A percentile compares a stretch with the other conserved stretches of the same genome.
Conservation (phyloP, 1,284 basidiomycete genomes). For the Cutaneotrichosporon sp. region DNA sequence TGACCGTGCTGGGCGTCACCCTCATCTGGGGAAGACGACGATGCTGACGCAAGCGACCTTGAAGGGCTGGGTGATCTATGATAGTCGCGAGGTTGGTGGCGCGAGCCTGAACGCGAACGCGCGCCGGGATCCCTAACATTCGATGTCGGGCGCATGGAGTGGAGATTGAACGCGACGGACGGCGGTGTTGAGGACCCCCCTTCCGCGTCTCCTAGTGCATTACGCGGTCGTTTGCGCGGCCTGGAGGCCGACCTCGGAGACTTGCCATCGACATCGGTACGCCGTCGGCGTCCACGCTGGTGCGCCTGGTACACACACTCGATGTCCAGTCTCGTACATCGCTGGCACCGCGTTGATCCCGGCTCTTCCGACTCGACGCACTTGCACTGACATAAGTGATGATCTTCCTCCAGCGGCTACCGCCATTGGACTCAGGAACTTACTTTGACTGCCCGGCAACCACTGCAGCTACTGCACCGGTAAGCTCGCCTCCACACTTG, state of each 20-base stretch:
- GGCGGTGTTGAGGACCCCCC: neutral
- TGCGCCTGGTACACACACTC: constrained; percentile 19
- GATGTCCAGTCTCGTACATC: constrained; percentile 18
- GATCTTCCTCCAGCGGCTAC: too few species aligned
- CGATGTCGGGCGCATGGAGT: neutral
- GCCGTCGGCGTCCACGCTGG: constrained; percentile 17
- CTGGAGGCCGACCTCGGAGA: too few species aligned
- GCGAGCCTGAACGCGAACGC: neutral
- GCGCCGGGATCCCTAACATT: neutral
- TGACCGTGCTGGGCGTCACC: neutral
- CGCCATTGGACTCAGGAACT: too few species aligned
- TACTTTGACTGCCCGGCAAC: constrained; percentile 17
- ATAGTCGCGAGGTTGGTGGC: neutral
- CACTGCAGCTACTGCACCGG: constrained; percentile 16
- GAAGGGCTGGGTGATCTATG: neutral
- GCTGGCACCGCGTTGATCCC: constrained; percentile 11
- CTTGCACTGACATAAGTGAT: constrained; percentile 18
- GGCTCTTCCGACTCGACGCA: constrained; percentile 15
- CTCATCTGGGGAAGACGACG: neutral
- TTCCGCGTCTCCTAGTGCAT: too few species aligned
- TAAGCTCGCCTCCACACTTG: too few species aligned
- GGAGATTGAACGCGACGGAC: neutral
- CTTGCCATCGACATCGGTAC: neutral
- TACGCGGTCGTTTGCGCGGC: too few species aligned
- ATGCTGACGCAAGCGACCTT: neutral